Evolutionary conservation across 108 stramenopile species (phyloP).

Genomic region (Conticribra weissflogii): DNA sequence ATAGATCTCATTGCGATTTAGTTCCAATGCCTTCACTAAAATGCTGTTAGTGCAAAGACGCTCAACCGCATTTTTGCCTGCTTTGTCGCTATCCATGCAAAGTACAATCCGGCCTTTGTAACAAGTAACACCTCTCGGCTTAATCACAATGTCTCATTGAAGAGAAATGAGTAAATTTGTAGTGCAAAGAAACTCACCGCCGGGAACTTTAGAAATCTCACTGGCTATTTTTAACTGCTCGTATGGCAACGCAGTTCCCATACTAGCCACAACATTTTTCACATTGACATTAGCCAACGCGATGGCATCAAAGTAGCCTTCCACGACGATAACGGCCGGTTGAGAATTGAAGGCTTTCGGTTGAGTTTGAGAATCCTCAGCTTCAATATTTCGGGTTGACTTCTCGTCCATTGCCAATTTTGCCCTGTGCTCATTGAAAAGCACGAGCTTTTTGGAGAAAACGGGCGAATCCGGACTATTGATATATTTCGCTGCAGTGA

Average conservation of each 20-base stretch:
- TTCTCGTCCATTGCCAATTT: slow-evolving; percentile 40
- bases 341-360: slow-evolving; percentile 2
- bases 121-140: too few species aligned
- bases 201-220: slow-evolving; percentile 40
- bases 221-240: slow-evolving; percentile 76
- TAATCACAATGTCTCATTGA: neutral
- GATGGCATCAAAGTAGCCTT: slow-evolving; percentile 96
- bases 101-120: slow-evolving; percentile 72
- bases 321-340: slow-evolving; percentile 76
- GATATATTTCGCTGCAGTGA: slow-evolving; percentile 83
- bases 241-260: slow-evolving; percentile 87
- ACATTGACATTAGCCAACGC: slow-evolving; percentile 82
- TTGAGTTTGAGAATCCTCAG: neutral
- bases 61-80: slow-evolving; percentile 81
- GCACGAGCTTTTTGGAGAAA: slow-evolving; percentile 80
- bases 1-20: slow-evolving; percentile 54
- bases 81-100: slow-evolving; percentile 90
- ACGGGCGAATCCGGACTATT: slow-evolving; percentile 90
- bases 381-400: neutral
- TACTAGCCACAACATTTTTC: slow-evolving; percentile 77
- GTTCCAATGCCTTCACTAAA: slow-evolving; percentile 48
- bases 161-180: neutral
- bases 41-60: slow-evolving; percentile 64
- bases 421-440: slow-evolving; percentile 85
- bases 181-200: slow-evolving; percentile 27